A percentile compares a stretch with the other conserved stretches of the same genome.
These are phyloP conservation scores for Microsporum ferrugineum DNA, from an alignment of 2,329 filamentous ascomycete genomes.

Conservation along the genomic window DNA sequence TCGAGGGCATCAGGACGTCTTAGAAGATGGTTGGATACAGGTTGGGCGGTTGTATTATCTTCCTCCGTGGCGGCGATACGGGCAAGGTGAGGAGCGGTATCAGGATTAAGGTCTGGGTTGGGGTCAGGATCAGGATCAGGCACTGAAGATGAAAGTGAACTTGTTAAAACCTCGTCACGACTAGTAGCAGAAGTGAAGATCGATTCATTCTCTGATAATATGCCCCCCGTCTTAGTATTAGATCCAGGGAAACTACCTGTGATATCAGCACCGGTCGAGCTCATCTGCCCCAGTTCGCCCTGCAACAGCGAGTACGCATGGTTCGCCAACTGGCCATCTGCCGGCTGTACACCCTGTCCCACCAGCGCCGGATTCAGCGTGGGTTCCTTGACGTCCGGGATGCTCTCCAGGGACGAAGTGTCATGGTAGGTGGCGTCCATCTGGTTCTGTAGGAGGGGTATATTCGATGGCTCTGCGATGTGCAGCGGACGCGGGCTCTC, in stretches of 20 bases:
- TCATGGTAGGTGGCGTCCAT: slow-evolving; percentile 62
- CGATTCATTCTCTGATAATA: slow-evolving; percentile 17
- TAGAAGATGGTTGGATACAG: slow-evolving; percentile 1
- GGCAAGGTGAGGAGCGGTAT: background rate
- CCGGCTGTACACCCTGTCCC: slow-evolving; percentile 5
- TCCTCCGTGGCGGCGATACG: background rate
- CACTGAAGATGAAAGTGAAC: background rate
- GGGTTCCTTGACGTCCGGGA: slow-evolving; percentile 17
- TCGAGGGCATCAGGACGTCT: background rate
- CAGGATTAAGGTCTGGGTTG: background rate
- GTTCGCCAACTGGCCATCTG: slow-evolving; percentile 8
- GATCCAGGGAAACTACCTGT: slow-evolving; percentile 26
- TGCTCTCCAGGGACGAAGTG: slow-evolving; percentile 47
- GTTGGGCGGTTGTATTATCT: background rate
- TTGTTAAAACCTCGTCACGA: slow-evolving; percentile 1
- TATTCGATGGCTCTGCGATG: slow-evolving; percentile 55
- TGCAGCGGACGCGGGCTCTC: slow-evolving; percentile 61
- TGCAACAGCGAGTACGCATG: slow-evolving; percentile 12
- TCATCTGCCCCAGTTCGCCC: slow-evolving; percentile 7
- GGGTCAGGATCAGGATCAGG: background rate
- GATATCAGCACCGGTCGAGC: slow-evolving; percentile 9
- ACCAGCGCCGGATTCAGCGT: slow-evolving; percentile 1
- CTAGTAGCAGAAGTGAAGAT: background rate
- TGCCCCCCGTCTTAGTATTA: slow-evolving; percentile 19
- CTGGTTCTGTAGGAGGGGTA: slow-evolving; percentile 58